Percentiles rank a stretch among this genome's conserved stretches.
Evolutionary conservation across 345 rosid genomes (phyloP).

Genomic region (Salix dunnii): DNA sequence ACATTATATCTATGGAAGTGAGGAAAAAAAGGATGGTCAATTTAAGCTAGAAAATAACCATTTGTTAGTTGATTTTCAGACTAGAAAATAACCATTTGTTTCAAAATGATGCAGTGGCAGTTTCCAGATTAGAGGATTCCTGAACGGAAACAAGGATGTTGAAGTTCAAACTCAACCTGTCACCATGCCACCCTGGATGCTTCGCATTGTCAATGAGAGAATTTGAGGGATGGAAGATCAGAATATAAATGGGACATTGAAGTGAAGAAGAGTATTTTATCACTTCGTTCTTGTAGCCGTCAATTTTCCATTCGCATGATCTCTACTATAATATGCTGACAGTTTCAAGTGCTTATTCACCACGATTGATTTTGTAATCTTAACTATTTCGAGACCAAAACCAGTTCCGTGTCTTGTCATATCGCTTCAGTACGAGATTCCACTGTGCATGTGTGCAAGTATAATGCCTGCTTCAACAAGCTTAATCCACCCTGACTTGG

Average conservation of each 20-base stretch:
- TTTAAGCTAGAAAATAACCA: background rate
- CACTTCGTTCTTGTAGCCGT: conserved; percentile 3
- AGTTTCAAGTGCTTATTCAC: background rate
- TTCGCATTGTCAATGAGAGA: conserved; percentile 20
- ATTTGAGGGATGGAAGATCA: background rate
- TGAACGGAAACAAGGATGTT: conserved; percentile 20
- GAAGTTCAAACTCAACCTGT: conserved; percentile 19
- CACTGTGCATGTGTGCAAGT: no score
- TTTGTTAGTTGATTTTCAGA: background rate
- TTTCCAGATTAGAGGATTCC: conserved; percentile 16
- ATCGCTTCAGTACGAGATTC: no score
- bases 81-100: background rate
- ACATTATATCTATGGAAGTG: background rate
- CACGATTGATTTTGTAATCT: background rate
- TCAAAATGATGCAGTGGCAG: conserved; percentile 26
- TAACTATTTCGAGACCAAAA: background rate
- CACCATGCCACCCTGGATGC: conserved; percentile 46
- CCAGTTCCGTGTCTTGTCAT: background rate
- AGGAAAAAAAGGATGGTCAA: background rate
- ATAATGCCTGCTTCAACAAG: no score
- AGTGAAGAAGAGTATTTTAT: background rate
- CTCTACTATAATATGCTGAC: background rate
- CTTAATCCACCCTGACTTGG: no score
- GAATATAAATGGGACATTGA: background rate
- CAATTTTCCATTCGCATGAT: background rate